phyloP scores from a whole-genome alignment of 225 moss, liverwort and hornwort species.

The Polytrichum commune region DNA sequence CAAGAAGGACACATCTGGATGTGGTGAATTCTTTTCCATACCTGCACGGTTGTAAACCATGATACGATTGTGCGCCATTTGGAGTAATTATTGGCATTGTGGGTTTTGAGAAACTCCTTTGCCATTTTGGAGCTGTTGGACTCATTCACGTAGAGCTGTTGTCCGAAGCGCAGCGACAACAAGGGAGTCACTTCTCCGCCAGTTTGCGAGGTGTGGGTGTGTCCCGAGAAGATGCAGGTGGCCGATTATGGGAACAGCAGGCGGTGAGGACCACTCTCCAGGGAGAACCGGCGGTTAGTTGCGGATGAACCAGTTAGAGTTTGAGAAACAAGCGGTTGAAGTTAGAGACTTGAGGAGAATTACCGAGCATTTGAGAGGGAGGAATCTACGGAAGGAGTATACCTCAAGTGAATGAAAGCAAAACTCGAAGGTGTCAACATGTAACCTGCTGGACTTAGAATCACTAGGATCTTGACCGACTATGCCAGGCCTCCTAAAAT shows the following conservation, averaged over 20 bases:
- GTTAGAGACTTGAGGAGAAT: too few relatives aligned
- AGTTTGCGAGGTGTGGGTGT: slow-evolving; percentile 23
- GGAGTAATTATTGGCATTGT: slow-evolving; percentile 34
- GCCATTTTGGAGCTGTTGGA: slow-evolving; percentile 28
- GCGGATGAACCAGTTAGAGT: too few relatives aligned
- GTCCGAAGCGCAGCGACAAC: slow-evolving; percentile 27
- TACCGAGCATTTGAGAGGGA: too few relatives aligned
- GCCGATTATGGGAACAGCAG: slow-evolving; percentile 26
- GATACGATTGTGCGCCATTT: slow-evolving; percentile 18
- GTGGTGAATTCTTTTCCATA: not conserved
- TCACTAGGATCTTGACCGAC: too few relatives aligned
- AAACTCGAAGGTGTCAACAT: too few relatives aligned
- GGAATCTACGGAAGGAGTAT: too few relatives aligned
- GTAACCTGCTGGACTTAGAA: too few relatives aligned
- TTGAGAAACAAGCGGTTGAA: too few relatives aligned
- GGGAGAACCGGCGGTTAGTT: too few relatives aligned
- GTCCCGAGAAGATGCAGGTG: slow-evolving; percentile 35
- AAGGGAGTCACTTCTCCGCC: slow-evolving; percentile 34
- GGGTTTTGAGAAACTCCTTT: slow-evolving; percentile 39
- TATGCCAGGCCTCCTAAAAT: too few relatives aligned
- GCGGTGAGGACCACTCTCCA: too few relatives aligned
- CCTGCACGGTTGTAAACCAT: slow-evolving; percentile 22
- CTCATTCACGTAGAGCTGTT: slow-evolving; percentile 17
- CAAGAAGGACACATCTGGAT: not conserved
- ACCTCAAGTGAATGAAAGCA: too few relatives aligned